Evolutionary conservation across 352 stramenopile species (phyloP).

Genomic region (Pythium rhizo-oryzae): DNA sequence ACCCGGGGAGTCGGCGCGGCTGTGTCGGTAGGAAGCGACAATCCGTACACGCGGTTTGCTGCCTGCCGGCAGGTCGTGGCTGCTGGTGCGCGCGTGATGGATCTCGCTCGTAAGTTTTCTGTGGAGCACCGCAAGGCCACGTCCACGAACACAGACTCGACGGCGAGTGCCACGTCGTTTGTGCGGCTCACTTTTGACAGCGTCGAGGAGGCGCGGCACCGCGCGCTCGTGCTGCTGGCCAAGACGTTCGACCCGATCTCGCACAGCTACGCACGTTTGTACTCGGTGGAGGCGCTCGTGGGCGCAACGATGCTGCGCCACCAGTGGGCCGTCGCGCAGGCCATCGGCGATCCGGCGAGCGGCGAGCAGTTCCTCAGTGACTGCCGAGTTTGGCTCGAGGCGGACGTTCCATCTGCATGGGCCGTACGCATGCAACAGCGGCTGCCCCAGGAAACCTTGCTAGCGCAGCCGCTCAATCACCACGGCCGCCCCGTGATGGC

Average conservation of each 20-base stretch:
- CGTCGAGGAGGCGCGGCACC: constrained; percentile 66
- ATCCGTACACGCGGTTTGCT: constrained; percentile 45
- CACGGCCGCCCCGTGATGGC: neutral
- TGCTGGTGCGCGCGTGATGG: constrained; percentile 46
- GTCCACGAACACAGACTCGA: constrained; percentile 31
- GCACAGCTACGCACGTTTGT: constrained; percentile 59
- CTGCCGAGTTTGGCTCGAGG: constrained; percentile 38
- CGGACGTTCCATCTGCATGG: constrained; percentile 59
- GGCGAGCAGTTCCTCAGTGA: constrained; percentile 19
- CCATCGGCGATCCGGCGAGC: constrained; percentile 35
- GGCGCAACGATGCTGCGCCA: constrained; percentile 56
- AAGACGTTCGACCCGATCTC: constrained; percentile 79
- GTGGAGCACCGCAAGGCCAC: constrained; percentile 32
- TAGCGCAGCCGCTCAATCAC: neutral
- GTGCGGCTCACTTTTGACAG: constrained; percentile 74
- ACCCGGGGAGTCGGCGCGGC: neutral
- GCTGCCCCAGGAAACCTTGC: constrained; percentile 3
- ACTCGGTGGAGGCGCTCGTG: constrained; percentile 59
- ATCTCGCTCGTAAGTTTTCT: constrained; percentile 42
- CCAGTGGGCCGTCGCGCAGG: constrained; percentile 63
- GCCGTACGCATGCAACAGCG: constrained; percentile 7
- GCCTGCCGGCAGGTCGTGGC: constrained; percentile 40
- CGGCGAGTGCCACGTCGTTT: constrained; percentile 41
- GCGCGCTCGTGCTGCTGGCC: constrained; percentile 63
- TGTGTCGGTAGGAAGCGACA: constrained; percentile 33